Base-by-base conservation (phyloP, 2,329 filamentous ascomycete species). In the Penicillium psychrosexuale region DNA sequence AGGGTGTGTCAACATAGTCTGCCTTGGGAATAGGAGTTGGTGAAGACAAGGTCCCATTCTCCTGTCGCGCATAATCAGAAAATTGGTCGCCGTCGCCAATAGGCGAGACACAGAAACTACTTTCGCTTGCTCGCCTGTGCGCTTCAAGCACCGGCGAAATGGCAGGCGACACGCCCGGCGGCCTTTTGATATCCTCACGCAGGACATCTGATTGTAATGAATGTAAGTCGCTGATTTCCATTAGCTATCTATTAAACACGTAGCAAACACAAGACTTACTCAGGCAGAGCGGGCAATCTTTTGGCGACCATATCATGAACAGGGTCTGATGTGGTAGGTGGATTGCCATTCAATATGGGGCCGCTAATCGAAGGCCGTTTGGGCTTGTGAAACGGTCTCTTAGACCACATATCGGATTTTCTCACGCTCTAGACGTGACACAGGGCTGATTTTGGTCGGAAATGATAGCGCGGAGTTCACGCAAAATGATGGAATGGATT, bases 341-440 rank as follows among this genome's bases (percentile, higher is more conserved):
- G 68, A 58, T 78, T 74, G 24, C 75, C 77, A 64, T 77, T 72
- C 49, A 78, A 69, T 42, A 76, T 74, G 33, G 78, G 76, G 63
- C 74, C 75, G 52, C 75, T 73, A 60, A 78, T 77, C 17, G 38
- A 50, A n/a, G 73, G 75, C 55, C 77, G 75, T 66, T 69, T 77
- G 60, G 75, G 74, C 61, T 66, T 76, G 73, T 68, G 78, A 72
- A 64, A 81, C 7, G 64, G 59, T 39, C 64, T 68, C 64, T 79
- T 79, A 67, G 81, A 80, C 80, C 80, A 84, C 82, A 84, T 82
- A n/a, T 57, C 73, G 19, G 65, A 48, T 59, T 39, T 57, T 28
- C 8, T 48, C 44, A 48, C 51, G 42, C 19, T 52, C 43, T n/a
- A 22, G n/a, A 43, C 46, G 42, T 27, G 31, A 17, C 15, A 37